Evolutionary conservation across 371 early-diverging fungal species (phyloP).

Genomic region (Batkoa obscura): DNA sequence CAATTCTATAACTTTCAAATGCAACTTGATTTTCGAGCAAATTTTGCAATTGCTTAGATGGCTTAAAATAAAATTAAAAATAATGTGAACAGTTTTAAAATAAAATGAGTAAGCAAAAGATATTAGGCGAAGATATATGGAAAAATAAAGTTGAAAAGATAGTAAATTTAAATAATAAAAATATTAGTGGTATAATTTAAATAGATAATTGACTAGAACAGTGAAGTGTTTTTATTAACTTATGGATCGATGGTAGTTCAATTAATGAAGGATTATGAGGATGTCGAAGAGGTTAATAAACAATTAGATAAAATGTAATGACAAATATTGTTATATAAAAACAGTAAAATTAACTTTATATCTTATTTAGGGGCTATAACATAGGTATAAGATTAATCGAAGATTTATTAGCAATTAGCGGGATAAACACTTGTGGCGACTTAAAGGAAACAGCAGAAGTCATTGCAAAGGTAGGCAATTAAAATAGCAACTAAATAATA

Average conservation of each 20-base stretch:
- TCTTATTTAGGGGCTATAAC: constrained; percentile 70
- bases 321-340: not conserved
- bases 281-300: constrained; percentile 79
- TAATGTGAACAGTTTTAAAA: too few species aligned
- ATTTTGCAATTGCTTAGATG: too few species aligned
- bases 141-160: constrained; percentile 84
- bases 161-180: constrained; percentile 25
- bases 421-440: constrained; percentile 63
- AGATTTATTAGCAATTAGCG: constrained; percentile 80
- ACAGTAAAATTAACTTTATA: not conserved
- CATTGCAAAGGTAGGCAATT: constrained; percentile 48
- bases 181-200: not conserved
- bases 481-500: not conserved
- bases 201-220: constrained; percentile 26
- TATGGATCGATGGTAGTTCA: constrained; percentile 94
- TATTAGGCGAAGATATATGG: constrained; percentile 86
- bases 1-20: too few species aligned
- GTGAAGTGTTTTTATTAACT: constrained; percentile 92
- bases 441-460: constrained; percentile 85
- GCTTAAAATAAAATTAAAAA: too few species aligned
- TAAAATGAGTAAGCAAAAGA: constrained; percentile 12
- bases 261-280: constrained; percentile 84
- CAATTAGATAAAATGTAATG: constrained; percentile 89
- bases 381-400: constrained; percentile 91
- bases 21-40: too few species aligned